Percentiles rank a stretch among this genome's conserved stretches.
phyloP scores from a whole-genome alignment of 768 basidiomycete genomes.

The Amanita rimosa region DNA sequence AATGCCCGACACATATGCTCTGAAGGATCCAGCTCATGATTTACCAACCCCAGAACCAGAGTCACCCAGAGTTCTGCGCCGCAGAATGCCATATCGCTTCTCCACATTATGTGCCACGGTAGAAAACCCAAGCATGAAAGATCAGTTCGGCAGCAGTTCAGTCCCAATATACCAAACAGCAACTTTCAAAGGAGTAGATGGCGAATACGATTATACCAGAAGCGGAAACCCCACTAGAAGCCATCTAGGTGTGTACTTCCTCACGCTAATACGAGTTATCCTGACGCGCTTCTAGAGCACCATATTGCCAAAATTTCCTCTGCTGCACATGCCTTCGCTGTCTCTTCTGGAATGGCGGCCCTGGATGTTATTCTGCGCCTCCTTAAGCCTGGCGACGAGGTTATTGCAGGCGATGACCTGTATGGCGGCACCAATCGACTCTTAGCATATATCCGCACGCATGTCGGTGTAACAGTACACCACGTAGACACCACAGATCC shows the following conservation, averaged over 20 bases:
- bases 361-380: slow-evolving; percentile 90
- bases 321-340: slow-evolving; percentile 79
- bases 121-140: slow-evolving; percentile 84
- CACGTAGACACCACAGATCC: slow-evolving; percentile 91
- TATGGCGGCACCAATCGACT: slow-evolving; percentile 98
- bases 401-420: slow-evolving; percentile 93
- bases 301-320: slow-evolving; percentile 97
- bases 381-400: slow-evolving; percentile 90
- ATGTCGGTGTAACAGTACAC: slow-evolving; percentile 82
- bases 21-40: slow-evolving; percentile 23
- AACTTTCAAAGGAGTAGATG: slow-evolving; percentile 91
- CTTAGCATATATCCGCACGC: slow-evolving; percentile 75
- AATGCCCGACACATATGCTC: slow-evolving; percentile 26
- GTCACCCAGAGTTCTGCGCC: slow-evolving; percentile 51
- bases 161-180: slow-evolving; percentile 98
- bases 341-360: slow-evolving; percentile 97
- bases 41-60: slow-evolving; percentile 79
- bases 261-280: slow-evolving; percentile 4
- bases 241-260: slow-evolving; percentile 60
- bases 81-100: slow-evolving; percentile 73
- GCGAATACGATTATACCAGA: slow-evolving; percentile 87
- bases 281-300: slow-evolving; percentile 51
- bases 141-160: slow-evolving; percentile 89
- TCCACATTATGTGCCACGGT: slow-evolving; percentile 89
- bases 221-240: slow-evolving; percentile 96